A percentile compares a stretch with the other conserved stretches of the same genome.
Evolutionary conservation across 1,139 yeast species (phyloP).

Genomic region (Hemisphaericaspora subhashii): DNA sequence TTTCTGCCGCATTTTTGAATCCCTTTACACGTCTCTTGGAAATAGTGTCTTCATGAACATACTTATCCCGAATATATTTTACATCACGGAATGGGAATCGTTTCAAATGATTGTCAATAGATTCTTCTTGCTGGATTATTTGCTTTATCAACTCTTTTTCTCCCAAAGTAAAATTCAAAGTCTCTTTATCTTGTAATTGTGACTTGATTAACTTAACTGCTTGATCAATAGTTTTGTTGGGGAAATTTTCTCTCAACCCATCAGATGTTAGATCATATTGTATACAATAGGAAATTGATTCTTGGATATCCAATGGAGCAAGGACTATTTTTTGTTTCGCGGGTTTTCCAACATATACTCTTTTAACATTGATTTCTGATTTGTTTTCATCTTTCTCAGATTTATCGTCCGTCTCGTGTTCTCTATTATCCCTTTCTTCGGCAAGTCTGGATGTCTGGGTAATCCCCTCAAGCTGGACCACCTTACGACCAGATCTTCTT

Average conservation of each 20-base stretch:
- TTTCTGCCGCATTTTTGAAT: slow-evolving; percentile 31
- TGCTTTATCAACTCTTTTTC: slow-evolving; percentile 15
- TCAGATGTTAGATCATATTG: slow-evolving; percentile 13
- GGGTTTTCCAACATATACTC: no score
- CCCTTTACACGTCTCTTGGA: slow-evolving; percentile 25
- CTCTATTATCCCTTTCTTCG: no score
- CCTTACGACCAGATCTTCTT: no score
- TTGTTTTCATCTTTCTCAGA: no score
- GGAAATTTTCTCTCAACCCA: not conserved
- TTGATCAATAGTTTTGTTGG: not conserved
- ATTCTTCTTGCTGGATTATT: slow-evolving; percentile 6
- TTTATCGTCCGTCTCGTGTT: no score
- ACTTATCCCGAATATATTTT: slow-evolving; percentile 19
- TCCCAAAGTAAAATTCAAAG: slow-evolving; percentile 13
- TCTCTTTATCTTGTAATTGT: not conserved
- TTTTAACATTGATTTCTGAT: no score
- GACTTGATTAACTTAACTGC: not conserved
- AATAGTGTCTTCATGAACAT: slow-evolving; percentile 22
- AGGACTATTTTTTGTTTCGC: no score
- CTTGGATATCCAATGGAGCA: no score
- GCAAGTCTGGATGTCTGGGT: no score
- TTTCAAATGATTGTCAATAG: slow-evolving; percentile 12
- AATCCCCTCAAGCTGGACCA: no score
- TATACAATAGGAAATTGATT: slow-evolving; percentile 7
- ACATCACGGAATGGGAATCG: slow-evolving; percentile 17